Conservation (phyloP, 2,329 filamentous ascomycete genomes). For the Parastagonospora avenae region DNA sequence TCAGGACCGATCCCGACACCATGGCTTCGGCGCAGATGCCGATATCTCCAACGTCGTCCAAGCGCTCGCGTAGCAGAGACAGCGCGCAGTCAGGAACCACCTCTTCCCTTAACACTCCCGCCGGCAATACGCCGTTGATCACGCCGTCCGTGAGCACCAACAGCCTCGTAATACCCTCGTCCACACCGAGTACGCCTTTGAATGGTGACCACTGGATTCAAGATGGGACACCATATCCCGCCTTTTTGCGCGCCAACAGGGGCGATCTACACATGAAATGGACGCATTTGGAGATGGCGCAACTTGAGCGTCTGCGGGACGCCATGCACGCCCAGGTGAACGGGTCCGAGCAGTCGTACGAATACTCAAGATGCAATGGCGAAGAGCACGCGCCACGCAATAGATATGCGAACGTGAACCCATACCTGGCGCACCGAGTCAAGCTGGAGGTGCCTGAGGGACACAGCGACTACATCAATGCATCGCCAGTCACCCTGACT, state of each 20-base stretch:
- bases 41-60: slow-evolving; percentile 44
- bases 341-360: slow-evolving; percentile 53
- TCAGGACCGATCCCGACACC: slow-evolving; percentile 24
- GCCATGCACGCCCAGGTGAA: slow-evolving; percentile 34
- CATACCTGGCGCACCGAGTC: slow-evolving; percentile 85
- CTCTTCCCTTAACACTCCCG: slow-evolving; percentile 31
- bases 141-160: slow-evolving; percentile 38
- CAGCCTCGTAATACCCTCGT: slow-evolving; percentile 38
- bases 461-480: slow-evolving; percentile 60
- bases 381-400: slow-evolving; percentile 69
- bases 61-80: slow-evolving; percentile 48
- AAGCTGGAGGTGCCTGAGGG: slow-evolving; percentile 77
- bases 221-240: slow-evolving; percentile 49
- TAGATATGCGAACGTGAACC: slow-evolving; percentile 87
- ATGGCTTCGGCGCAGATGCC: slow-evolving; percentile 37
- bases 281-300: slow-evolving; percentile 64
- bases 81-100: slow-evolving; percentile 39
- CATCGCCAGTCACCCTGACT: slow-evolving; percentile 53
- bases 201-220: slow-evolving; percentile 13
- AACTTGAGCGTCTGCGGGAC: slow-evolving; percentile 60
- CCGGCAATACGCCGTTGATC: slow-evolving; percentile 28
- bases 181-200: slow-evolving; percentile 13
- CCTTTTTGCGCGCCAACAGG: slow-evolving; percentile 58
- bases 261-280: slow-evolving; percentile 64
- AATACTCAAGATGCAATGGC: slow-evolving; percentile 64